Evolutionary conservation across 129 eudicot species (phyloP).

Genomic region (Oenanthe sinensis): DNA sequence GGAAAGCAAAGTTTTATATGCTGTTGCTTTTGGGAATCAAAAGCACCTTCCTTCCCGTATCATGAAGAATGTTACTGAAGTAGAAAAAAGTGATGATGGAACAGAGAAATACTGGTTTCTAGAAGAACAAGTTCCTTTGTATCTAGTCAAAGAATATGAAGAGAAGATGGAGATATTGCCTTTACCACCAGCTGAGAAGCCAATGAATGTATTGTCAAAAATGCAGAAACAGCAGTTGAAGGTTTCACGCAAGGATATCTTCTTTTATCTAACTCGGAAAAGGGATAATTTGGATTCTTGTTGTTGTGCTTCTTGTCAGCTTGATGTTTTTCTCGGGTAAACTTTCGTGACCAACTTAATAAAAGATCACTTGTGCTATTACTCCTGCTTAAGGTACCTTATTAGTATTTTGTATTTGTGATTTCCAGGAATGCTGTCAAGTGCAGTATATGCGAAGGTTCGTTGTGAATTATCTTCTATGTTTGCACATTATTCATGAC

Average conservation of each 20-base stretch:
- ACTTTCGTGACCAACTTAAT: neutral
- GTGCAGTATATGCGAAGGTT: conserved; percentile 88
- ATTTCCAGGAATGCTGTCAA: conserved; percentile 59
- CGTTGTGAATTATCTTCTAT: conserved; percentile 2
- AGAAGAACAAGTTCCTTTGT: conserved; percentile 71
- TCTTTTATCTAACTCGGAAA: conserved; percentile 43
- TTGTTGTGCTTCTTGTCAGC: conserved; percentile 59
- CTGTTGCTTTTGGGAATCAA: conserved; percentile 78
- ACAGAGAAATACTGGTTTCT: conserved; percentile 73
- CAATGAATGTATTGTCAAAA: conserved; percentile 24
- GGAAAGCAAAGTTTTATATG: conserved; percentile 54
- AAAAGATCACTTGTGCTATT: neutral
- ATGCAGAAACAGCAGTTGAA: conserved; percentile 45
- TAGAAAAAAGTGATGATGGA: conserved; percentile 54
- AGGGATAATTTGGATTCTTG: conserved; percentile 42
- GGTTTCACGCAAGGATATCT: conserved; percentile 55
- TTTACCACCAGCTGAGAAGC: conserved; percentile 21
- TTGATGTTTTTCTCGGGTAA: conserved; percentile 64
- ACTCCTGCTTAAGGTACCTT: conserved; percentile 8
- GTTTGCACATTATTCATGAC: neutral
- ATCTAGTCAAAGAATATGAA: conserved; percentile 79
- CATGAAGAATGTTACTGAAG: conserved; percentile 57
- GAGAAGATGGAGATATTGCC: conserved; percentile 23
- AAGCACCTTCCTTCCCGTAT: conserved; percentile 89
- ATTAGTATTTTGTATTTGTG: conserved; percentile 18